Conservation (phyloP, 2,329 filamentous ascomycete species). For the Verticillium albo-atrum region DNA sequence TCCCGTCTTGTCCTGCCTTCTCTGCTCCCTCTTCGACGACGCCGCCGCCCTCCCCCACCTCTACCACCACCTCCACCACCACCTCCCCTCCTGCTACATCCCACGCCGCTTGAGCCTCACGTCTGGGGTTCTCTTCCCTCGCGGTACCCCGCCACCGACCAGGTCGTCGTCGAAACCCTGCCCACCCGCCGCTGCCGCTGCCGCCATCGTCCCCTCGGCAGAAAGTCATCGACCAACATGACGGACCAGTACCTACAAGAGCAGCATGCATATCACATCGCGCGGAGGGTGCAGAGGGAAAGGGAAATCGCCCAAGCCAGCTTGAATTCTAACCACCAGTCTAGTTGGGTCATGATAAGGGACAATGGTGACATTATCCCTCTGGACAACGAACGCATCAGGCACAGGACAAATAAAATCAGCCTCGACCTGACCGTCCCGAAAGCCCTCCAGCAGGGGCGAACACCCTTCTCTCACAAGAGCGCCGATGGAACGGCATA, state of each 20-base stretch:
- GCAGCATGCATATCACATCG: conserved; percentile 38
- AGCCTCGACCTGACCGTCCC: conserved; percentile 70
- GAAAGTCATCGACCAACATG: too few species aligned
- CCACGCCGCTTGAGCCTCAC: conserved; percentile 1
- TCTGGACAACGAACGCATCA: conserved; percentile 75
- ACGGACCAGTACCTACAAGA: conserved; percentile 29
- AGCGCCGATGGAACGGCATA: conserved; percentile 72
- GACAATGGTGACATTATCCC: conserved; percentile 71
- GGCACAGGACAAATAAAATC: conserved; percentile 77
- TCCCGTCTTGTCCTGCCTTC: conserved; percentile 10
- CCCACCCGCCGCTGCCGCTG: conserved; percentile 3
- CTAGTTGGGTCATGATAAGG: conserved; percentile 88
- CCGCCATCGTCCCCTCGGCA: too few species aligned
- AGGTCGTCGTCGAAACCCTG: not conserved
- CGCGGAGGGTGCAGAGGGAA: conserved; percentile 28
- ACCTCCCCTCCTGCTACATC: conserved; percentile 2
- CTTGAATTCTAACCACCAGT: conserved; percentile 49
- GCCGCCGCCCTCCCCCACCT: not conserved
- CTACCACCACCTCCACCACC: not conserved
- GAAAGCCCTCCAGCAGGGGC: conserved; percentile 55
- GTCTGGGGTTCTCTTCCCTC: conserved; percentile 3
- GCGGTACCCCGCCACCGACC: conserved; percentile 8
- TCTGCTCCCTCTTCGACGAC: not conserved
- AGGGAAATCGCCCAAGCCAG: conserved; percentile 14
- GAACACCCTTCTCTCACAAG: conserved; percentile 62